These are phyloP conservation scores for Hypoxylon sp. DNA, from an alignment of 2,329 filamentous ascomycete genomes.

Conservation along the genomic window DNA sequence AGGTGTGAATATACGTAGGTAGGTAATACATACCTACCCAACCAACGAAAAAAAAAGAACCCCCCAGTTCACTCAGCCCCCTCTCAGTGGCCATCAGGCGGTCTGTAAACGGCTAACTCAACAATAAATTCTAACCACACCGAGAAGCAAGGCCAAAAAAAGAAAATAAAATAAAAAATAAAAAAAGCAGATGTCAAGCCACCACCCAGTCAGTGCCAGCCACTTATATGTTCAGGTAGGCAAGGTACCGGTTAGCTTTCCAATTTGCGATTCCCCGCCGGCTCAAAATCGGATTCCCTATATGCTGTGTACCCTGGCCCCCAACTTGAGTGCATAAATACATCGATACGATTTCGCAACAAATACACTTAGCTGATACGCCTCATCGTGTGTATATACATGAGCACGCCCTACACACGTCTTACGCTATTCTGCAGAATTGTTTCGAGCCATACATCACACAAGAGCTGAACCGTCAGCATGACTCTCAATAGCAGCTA, in stretches of 20 bases:
- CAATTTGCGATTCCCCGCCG: conserved; percentile 23
- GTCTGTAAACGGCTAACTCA: conserved; percentile 13
- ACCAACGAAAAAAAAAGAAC: neutral
- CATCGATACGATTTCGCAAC: conserved; percentile 11
- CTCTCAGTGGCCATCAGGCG: conserved; percentile 19
- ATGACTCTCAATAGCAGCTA: conserved; percentile 5
- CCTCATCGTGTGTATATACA: conserved; percentile 7
- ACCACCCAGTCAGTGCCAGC: conserved; percentile 25
- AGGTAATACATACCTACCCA: conserved; percentile 5
- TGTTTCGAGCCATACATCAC: conserved; percentile 18
- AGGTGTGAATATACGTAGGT: conserved; percentile 20
- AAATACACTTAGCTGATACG: conserved; percentile 2
- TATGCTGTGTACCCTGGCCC: conserved; percentile 20
- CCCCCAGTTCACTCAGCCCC: conserved; percentile 20
- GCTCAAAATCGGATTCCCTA: conserved; percentile 6
- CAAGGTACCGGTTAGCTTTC: neutral
- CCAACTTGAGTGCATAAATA: conserved; percentile 26
- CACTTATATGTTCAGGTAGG: conserved; percentile 4
- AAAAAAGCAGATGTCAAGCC: conserved; percentile 42
- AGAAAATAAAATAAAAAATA: too few relatives aligned
- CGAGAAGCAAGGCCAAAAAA: conserved; percentile 33
- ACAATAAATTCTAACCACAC: conserved; percentile 31
- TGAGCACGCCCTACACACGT: neutral
- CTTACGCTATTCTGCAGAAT: neutral
- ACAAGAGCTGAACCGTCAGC: conserved; percentile 15